Percentiles rank a stretch among this genome's conserved stretches.
phyloP scores from a whole-genome alignment of 2,329 filamentous ascomycete species.

The Colletotrichum melonis region DNA sequence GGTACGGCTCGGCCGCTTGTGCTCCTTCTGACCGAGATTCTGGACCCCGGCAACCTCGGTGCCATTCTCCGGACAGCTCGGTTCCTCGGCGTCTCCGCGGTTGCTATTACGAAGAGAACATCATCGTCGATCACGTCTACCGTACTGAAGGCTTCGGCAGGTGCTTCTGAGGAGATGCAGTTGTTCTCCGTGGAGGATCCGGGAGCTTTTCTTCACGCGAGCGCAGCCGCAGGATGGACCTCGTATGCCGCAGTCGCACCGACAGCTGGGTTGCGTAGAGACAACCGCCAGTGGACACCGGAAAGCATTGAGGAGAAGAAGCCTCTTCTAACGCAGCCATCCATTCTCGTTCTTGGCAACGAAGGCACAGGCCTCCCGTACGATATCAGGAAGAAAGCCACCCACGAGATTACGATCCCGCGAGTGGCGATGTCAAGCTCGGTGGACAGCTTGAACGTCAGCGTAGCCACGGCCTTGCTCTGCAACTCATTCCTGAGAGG shows the following conservation, averaged over 20 bases:
- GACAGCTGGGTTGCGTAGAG: slow-evolving; percentile 47
- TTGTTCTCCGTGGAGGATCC: slow-evolving; percentile 78
- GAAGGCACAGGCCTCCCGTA: slow-evolving; percentile 81
- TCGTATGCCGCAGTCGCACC: slow-evolving; percentile 80
- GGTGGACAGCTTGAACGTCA: slow-evolving; percentile 94
- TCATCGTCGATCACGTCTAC: slow-evolving; percentile 81
- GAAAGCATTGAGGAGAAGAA: slow-evolving; percentile 60
- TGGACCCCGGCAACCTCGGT: slow-evolving; percentile 91
- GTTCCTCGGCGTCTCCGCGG: slow-evolving; percentile 89
- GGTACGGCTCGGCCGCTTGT: slow-evolving; percentile 74
- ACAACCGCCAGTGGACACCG: slow-evolving; percentile 55
- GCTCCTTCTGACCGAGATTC: slow-evolving; percentile 78
- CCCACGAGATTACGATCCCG: slow-evolving; percentile 75
- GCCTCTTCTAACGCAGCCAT: slow-evolving; percentile 71
- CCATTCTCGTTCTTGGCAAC: slow-evolving; percentile 84
- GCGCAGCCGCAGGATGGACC: slow-evolving; percentile 80
- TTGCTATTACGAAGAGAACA: slow-evolving; percentile 79
- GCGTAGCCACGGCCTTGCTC: slow-evolving; percentile 84
- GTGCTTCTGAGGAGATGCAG: slow-evolving; percentile 83
- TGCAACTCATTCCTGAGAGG: slow-evolving; percentile 74
- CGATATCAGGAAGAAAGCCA: slow-evolving; percentile 72
- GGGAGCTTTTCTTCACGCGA: slow-evolving; percentile 75
- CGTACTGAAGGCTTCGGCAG: slow-evolving; percentile 87
- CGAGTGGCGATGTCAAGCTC: slow-evolving; percentile 61
- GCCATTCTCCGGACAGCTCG: slow-evolving; percentile 89